Conservation (phyloP, 2,329 filamentous ascomycete genomes). For the Fusarium buxicola region DNA sequence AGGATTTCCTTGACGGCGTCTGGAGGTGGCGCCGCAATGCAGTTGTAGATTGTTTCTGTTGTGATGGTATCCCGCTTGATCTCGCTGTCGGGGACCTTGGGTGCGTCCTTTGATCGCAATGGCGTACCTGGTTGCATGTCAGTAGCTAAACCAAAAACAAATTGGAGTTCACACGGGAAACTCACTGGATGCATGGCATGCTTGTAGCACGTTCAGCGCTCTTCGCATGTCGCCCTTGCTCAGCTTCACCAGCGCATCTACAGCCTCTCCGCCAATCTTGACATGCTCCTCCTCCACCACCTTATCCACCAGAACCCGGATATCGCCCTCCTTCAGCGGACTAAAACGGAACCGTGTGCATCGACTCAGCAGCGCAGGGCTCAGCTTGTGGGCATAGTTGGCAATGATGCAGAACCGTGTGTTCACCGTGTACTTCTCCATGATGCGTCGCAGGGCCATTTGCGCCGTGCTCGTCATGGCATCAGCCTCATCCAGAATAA, state of each 20-base stretch:
- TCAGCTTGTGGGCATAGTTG: slow-evolving; percentile 98
- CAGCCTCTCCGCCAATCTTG: slow-evolving; percentile 83
- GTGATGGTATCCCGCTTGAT: slow-evolving; percentile 83
- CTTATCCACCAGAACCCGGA: slow-evolving; percentile 85
- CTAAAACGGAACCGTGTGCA: slow-evolving; percentile 97
- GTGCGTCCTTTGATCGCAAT: slow-evolving; percentile 68
- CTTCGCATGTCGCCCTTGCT: slow-evolving; percentile 97
- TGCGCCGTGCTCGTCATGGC: slow-evolving; percentile 99
- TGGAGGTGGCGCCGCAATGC: slow-evolving; percentile 94
- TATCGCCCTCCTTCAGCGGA: slow-evolving; percentile 89
- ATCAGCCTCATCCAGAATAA: slow-evolving; percentile 98
- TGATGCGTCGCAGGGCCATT: slow-evolving; percentile 95
- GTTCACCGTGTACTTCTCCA: slow-evolving; percentile 99
- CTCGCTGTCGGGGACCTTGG: slow-evolving; percentile 70
- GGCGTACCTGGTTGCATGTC: slow-evolving; percentile 67
- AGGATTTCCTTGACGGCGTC: slow-evolving; percentile 87
- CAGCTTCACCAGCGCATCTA: slow-evolving; percentile 84
- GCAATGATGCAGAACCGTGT: slow-evolving; percentile 98
- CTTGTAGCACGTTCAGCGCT: slow-evolving; percentile 94
- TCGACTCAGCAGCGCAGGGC: slow-evolving; percentile 88
- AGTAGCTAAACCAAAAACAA: slow-evolving; percentile 1
- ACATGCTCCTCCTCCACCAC: slow-evolving; percentile 90
- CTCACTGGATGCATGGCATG: slow-evolving; percentile 92
- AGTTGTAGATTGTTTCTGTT: slow-evolving; percentile 95
- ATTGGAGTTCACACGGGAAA: slow-evolving; percentile 18